phyloP scores from a whole-genome alignment of 345 rosid genomes.

The Murraya koenigii region DNA sequence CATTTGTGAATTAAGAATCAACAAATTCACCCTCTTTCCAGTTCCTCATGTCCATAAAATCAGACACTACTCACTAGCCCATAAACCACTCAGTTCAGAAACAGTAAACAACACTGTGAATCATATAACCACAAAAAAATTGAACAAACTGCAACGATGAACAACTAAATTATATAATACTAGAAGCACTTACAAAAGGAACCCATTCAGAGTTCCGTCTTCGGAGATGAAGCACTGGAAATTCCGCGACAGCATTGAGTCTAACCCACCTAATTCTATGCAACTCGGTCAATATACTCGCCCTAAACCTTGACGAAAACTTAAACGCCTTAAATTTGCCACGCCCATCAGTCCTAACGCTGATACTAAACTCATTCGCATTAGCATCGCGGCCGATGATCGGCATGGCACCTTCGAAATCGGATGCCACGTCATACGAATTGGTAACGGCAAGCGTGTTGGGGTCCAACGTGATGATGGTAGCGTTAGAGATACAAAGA shows the following conservation, averaged over 20 bases:
- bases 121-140: background rate
- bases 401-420: slow-evolving; percentile 79
- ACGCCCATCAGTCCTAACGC: slow-evolving; percentile 82
- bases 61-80: background rate
- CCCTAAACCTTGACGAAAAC: slow-evolving; percentile 76
- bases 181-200: slow-evolving; percentile 58
- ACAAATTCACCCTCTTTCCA: background rate
- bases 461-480: slow-evolving; percentile 86
- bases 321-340: slow-evolving; percentile 83
- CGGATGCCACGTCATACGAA: slow-evolving; percentile 59
- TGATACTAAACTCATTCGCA: slow-evolving; percentile 70
- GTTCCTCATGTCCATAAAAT: background rate
- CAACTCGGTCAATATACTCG: slow-evolving; percentile 78
- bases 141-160: background rate
- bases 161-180: background rate
- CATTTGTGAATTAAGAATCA: background rate
- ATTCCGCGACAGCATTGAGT: slow-evolving; percentile 68
- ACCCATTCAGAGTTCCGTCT: slow-evolving; percentile 77
- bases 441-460: slow-evolving; percentile 72
- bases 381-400: slow-evolving; percentile 70
- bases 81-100: background rate
- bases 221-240: slow-evolving; percentile 75
- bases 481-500: slow-evolving; percentile 63
- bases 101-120: background rate
- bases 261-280: slow-evolving; percentile 71